These are phyloP conservation scores for Alternaria ethzedia DNA, from an alignment of 2,329 filamentous ascomycete species.

Conservation along the genomic window DNA sequence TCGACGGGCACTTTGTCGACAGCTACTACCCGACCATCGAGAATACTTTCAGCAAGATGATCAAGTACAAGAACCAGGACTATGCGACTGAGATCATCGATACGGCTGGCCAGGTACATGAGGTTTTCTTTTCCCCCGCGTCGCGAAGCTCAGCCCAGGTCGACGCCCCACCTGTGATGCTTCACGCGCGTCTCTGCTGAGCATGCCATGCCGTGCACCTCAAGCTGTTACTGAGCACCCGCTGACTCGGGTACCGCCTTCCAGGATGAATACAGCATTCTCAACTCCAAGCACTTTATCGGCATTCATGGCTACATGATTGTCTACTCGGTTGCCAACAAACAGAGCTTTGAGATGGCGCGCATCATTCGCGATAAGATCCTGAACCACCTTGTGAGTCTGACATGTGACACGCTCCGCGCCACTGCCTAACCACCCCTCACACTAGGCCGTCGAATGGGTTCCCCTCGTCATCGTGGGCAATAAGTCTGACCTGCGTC, in stretches of 20 bases:
- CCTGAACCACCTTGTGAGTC: slow-evolving; percentile 84
- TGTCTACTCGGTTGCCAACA: slow-evolving; percentile 94
- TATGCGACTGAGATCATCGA: slow-evolving; percentile 97
- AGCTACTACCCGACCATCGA: slow-evolving; percentile 99
- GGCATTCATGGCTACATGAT: slow-evolving; percentile 99
- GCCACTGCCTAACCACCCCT: slow-evolving; percentile 15
- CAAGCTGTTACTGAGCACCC: slow-evolving; percentile 13
- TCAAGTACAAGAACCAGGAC: slow-evolving; percentile 90
- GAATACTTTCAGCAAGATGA: slow-evolving; percentile 97
- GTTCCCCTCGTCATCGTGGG: slow-evolving; percentile 94
- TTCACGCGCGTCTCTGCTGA: slow-evolving; percentile 1
- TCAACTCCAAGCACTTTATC: slow-evolving; percentile 99
- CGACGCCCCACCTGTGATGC: slow-evolving; percentile 19
- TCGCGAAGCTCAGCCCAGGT: slow-evolving; percentile 17
- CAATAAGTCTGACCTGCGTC: slow-evolving; percentile 93
- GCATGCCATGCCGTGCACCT: not conserved
- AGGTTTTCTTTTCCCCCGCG: slow-evolving; percentile 27
- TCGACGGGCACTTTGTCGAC: slow-evolving; percentile 97
- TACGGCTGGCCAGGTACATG: slow-evolving; percentile 85
- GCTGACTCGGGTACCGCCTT: slow-evolving; percentile 28
- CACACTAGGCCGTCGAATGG: slow-evolving; percentile 78
- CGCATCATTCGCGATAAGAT: slow-evolving; percentile 97
- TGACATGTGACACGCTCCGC: not conserved
- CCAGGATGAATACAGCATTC: slow-evolving; percentile 96
- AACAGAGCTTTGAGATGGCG: slow-evolving; percentile 97